Evolutionary conservation across 2,329 filamentous ascomycete genomes (phyloP), one percentile per base, ranked within the genome.

Genomic region (Parastagonospora nodorum): DNA sequence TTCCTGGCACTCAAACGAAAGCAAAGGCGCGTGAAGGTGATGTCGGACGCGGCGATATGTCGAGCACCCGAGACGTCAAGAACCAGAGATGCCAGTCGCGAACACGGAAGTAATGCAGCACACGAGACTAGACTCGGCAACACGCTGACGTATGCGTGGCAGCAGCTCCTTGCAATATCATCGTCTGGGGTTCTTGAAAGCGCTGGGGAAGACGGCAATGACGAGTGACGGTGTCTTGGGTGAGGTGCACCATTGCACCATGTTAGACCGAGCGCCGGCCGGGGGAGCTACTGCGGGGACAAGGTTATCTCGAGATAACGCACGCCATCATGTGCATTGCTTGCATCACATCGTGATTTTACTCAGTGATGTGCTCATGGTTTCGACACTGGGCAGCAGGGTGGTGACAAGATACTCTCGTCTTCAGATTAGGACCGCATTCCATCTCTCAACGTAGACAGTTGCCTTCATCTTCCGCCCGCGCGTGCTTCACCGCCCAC

Each of bases 101-200:
- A 24, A 43, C 42, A 54, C 49, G 37, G 44, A 11, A 24, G 15
- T 24, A 42, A 44, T 42, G 15, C 42, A 33, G 32, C 28, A 27
- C 27, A 55, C 54, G 51, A 36, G 54, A 60, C 69, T 66, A 72
- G 60, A 24, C 19, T 24, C 64, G 65, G 60, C 65, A 66, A 60
- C 68, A 63, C 45, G 45, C 45, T 40, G 38, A 37, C n/a, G 35
- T 16, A 48, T 5, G 45, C 45, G 45, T 48, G 53, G 56, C 58
- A 60, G 54, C 48, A 28, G 42, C 45, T 19, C 24, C 37, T 27
- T 8, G 27, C 37, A 39, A 16, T 8, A 16, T 14, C 68, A 73
- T 73, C 47, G 51, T 69, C 56, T 38, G 52, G 45, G 47, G 47
- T 11, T 24, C 29, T 36, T 42, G 28, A 36, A 48, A 39, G 31